Percentiles rank a stretch among this genome's conserved stretches.
phyloP scores from a whole-genome alignment of 345 rosid genomes.

The Eucalyptus shirleyi region DNA sequence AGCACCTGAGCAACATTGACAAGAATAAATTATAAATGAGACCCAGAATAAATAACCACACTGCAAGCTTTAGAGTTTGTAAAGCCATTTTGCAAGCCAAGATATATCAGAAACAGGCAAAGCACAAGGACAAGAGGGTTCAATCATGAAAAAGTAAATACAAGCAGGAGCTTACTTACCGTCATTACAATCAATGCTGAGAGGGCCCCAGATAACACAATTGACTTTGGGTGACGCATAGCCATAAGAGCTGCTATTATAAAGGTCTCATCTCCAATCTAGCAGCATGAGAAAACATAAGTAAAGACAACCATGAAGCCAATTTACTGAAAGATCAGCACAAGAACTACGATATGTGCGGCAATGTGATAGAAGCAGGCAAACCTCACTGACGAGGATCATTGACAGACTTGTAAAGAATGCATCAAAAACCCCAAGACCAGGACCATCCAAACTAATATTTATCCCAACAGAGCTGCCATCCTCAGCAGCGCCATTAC shows the following conservation, averaged over 20 bases:
- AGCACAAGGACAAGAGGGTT: background rate
- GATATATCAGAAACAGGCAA: background rate
- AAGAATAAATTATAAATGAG: background rate
- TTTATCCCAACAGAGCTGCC: conserved; percentile 19
- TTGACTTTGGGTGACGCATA: conserved; percentile 98
- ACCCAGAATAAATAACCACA: background rate
- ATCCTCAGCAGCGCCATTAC: conserved; percentile 18
- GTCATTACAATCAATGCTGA: conserved; percentile 94
- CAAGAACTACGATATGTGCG: background rate
- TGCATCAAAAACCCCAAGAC: conserved; percentile 87
- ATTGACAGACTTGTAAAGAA: conserved; percentile 87
- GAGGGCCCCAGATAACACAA: conserved; percentile 87
- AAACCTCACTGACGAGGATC: conserved; percentile 94
- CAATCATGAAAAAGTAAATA: background rate
- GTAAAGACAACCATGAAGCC: background rate
- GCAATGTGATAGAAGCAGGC: background rate
- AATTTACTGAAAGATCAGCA: background rate
- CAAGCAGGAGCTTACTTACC: conserved; percentile 29
- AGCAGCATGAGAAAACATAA: background rate
- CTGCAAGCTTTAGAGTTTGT: background rate
- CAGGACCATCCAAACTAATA: conserved; percentile 39
- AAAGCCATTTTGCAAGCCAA: background rate
- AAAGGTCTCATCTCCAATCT: conserved; percentile 99
- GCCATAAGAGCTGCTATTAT: conserved; percentile 99
- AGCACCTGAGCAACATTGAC: conserved; percentile 48